Base-by-base conservation (phyloP, 768 basidiomycete genomes). In the Leccinum incarnatum region DNA sequence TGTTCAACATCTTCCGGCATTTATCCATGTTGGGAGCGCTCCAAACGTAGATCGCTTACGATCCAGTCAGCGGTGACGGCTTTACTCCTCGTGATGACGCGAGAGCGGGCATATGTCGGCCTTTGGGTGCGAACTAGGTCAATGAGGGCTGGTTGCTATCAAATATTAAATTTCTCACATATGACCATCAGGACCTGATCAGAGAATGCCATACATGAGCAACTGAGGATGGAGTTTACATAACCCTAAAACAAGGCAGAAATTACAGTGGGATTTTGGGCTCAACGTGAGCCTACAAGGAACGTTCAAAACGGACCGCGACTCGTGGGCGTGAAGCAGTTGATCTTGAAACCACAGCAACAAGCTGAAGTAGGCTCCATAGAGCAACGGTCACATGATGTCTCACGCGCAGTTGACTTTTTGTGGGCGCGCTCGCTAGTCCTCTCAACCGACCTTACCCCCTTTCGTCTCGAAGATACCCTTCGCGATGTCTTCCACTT, bases 401-500 rank as follows among this genome's bases (percentile, higher is more conserved):
- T 32, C 40, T 65, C 58, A 60, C 72, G 66, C 72, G 69, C 64
- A 50, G 71, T 72, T 74, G 62, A 53, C 37, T 42, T 63, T 56
- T 62, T 57, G 63, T 19, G 34, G 58, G 59, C 69, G 64, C 61
- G 69, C 45, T 42, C 14, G 14, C 12, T 15, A 25, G 17, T 46
- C 29, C 40, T 56, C 17, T 56, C 56, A 46, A 53, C 60, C 7
- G 45, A 21, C 12, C n/a, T 57, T 40, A 40, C 40, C 37, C 40
- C 40, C 48, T 21, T 32, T 23, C 21, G 25, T 30, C 30, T 29
- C 29, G 29, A 29, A 29, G 29, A 45, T 42, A 49, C 11, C 4
- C 14, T 15, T 27, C 62, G 79, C 78, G 75, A 89, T 88, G 73
- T 79, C 85, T 53, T 60, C 77, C 37, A 77, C 80, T 17, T 64